Conservation (phyloP, 805 yeast species). For the Yamadazyma sp. region DNA sequence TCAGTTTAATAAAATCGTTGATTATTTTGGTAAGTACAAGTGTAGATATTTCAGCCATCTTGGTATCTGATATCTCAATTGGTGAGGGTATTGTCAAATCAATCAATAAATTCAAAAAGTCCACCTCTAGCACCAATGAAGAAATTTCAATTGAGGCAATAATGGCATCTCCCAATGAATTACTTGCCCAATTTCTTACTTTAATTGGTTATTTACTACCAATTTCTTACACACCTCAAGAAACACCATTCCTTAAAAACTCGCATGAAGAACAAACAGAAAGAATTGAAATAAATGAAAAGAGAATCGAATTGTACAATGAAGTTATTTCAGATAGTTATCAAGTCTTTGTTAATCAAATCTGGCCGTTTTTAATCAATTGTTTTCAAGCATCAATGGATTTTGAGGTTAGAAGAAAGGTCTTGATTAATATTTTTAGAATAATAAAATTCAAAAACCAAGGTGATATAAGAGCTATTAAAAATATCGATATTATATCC, state of each 20-base stretch:
- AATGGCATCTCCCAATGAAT: constrained; percentile 70
- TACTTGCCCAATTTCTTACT: constrained; percentile 51
- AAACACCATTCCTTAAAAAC: constrained; percentile 27
- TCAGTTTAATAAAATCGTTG: constrained; percentile 43
- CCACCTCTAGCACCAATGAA: constrained; percentile 1
- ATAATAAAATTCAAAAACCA: constrained; percentile 41
- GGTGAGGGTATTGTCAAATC: constrained; percentile 48
- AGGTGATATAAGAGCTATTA: constrained; percentile 27
- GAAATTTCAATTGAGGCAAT: constrained; percentile 60
- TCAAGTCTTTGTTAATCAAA: constrained; percentile 39
- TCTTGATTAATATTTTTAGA: constrained; percentile 52
- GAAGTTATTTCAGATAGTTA: constrained; percentile 20
- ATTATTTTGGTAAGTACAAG: constrained; percentile 41
- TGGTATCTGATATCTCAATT: constrained; percentile 49
- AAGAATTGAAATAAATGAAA: constrained; percentile 23
- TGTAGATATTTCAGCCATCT: constrained; percentile 38
- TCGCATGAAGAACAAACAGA: constrained; percentile 20
- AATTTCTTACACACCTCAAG: constrained; percentile 23
- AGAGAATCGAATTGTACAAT: constrained; percentile 29
- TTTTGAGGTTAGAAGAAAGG: constrained; percentile 56
- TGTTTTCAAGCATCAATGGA: constrained; percentile 75
- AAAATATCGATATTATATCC: constrained; percentile 34
- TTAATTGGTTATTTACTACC: constrained; percentile 63
- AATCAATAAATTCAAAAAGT: constrained; percentile 48
- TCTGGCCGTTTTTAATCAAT: constrained; percentile 54